Evolutionary conservation across 495 filamentous ascomycete species (phyloP), one percentile per base, ranked within the genome.

Genomic region (Xylaria bambusicola): DNA sequence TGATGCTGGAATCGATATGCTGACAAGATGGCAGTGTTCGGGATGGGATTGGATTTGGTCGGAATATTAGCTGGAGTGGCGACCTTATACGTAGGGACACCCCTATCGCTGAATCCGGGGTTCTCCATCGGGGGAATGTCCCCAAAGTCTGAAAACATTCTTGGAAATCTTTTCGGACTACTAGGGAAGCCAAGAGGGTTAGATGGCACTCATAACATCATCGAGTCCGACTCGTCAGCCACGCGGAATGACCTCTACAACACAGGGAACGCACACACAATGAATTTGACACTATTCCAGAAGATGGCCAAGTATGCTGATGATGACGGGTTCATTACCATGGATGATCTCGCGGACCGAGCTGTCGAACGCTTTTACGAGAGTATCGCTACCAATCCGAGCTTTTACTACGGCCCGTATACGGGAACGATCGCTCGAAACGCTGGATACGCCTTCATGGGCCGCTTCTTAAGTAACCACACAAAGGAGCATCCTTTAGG

Each of bases 201-300:
- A 6, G 74, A 71, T 42, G 79, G 79, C 48, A 81, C 76, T 3
- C 84, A 86, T 63, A 83, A 80, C 65, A 80, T 81, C 31, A 80
- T 80, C 62, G 84, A 86, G 67, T 62, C 73, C 5, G 83, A 88
- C 65, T 77, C 71, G 12, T 86, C 82, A 35, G 75, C 83, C 8
- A 82, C 80, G 0, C 76, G 79, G 12, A 75, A 76, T 13, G 82
- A 86, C 50, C 73, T 80, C 15, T 84, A 82, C 53, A 62, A 77
- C 26, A 76, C 73, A 13, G 77, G 77, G 24, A 77, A 77, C 57
- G 73, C 67, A 55, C 66, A 69, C 55, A 69, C 65, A 8, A 58
- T 82, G 44, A 74, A 78, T 52, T 67, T 81, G 65, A 63, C 65
- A 41, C 74, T 81, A 36, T 80, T 78, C 51, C 27, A 49, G 55